A percentile compares a stretch with the other conserved stretches of the same genome.
Conservation (phyloP, 495 filamentous ascomycete genomes). For the Mycothermus thermophilus region DNA sequence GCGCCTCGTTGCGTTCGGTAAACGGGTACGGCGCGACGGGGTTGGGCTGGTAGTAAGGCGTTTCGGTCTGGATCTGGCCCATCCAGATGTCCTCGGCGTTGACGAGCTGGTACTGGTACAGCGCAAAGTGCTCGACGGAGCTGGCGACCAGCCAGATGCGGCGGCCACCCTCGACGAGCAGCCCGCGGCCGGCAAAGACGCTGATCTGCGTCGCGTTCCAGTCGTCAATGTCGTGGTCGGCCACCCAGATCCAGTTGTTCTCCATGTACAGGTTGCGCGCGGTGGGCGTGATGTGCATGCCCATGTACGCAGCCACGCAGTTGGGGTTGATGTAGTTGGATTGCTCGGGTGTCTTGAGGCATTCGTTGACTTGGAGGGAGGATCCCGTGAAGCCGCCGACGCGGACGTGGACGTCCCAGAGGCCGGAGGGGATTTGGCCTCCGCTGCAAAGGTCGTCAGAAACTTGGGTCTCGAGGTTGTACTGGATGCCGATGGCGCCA, state of each 20-base stretch:
- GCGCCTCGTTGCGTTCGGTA: slow-evolving; percentile 42
- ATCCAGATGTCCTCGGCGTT: slow-evolving; percentile 70
- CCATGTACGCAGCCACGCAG: slow-evolving; percentile 62
- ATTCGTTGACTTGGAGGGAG: slow-evolving; percentile 56
- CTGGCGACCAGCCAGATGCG: slow-evolving; percentile 58
- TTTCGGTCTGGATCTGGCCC: slow-evolving; percentile 77
- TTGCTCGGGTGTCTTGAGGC: slow-evolving; percentile 46
- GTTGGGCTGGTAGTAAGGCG: slow-evolving; percentile 80
- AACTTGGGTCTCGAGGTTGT: slow-evolving; percentile 48
- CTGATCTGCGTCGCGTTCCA: slow-evolving; percentile 58
- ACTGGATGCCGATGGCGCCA: slow-evolving; percentile 60
- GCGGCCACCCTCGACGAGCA: slow-evolving; percentile 54
- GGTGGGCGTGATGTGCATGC: slow-evolving; percentile 63
- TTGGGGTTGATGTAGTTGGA: slow-evolving; percentile 34
- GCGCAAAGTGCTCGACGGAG: slow-evolving; percentile 66
- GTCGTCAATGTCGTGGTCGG: slow-evolving; percentile 70
- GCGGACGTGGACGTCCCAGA: slow-evolving; percentile 88
- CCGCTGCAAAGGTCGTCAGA: slow-evolving; percentile 19
- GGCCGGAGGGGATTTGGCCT: slow-evolving; percentile 50
- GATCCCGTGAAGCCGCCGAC: slow-evolving; percentile 71
- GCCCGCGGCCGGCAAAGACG: slow-evolving; percentile 74
- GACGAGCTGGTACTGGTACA: slow-evolving; percentile 75
- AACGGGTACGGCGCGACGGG: slow-evolving; percentile 58
- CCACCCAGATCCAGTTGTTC: slow-evolving; percentile 89
- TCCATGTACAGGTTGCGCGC: slow-evolving; percentile 62